Evolutionary conservation across 2,329 filamentous ascomycete genomes (phyloP).

Genomic region (Xylaria sp.): DNA sequence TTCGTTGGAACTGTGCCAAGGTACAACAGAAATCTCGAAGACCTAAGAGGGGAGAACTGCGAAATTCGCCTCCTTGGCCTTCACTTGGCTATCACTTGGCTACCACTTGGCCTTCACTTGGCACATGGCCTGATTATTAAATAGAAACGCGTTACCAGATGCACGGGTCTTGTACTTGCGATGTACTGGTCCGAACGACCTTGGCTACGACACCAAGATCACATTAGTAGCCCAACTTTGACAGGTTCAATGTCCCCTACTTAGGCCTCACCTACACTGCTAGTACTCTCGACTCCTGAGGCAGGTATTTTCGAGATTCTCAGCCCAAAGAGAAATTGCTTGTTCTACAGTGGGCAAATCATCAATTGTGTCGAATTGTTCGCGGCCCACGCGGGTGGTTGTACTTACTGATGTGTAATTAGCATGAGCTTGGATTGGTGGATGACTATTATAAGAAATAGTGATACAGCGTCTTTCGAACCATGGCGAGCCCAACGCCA

Average conservation of each 20-base stretch:
- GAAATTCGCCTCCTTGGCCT: constrained; percentile 23
- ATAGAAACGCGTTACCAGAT: constrained; percentile 28
- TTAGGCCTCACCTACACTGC: constrained; percentile 25
- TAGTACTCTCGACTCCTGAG: neutral
- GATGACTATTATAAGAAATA: neutral
- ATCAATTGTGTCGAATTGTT: neutral
- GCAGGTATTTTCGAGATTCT: neutral
- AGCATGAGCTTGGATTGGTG: neutral
- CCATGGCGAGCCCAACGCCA: constrained; percentile 1
- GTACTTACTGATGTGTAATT: neutral
- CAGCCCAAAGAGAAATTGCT: constrained; percentile 7
- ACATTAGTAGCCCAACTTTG: constrained; percentile 21
- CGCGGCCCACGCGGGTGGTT: neutral
- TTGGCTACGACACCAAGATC: constrained; percentile 22
- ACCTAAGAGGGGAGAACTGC: neutral
- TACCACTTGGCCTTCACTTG: constrained; percentile 32
- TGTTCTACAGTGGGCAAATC: constrained; percentile 1
- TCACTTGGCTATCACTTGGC: too few species aligned
- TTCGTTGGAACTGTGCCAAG: constrained; percentile 4
- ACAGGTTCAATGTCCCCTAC: neutral
- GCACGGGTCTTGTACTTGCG: constrained; percentile 18
- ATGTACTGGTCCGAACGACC: neutral
- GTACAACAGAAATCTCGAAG: neutral
- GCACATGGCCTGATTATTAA: constrained; percentile 17
- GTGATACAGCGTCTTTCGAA: neutral